Conservation (phyloP, 805 yeast genomes). For the Candida krabiensis region DNA sequence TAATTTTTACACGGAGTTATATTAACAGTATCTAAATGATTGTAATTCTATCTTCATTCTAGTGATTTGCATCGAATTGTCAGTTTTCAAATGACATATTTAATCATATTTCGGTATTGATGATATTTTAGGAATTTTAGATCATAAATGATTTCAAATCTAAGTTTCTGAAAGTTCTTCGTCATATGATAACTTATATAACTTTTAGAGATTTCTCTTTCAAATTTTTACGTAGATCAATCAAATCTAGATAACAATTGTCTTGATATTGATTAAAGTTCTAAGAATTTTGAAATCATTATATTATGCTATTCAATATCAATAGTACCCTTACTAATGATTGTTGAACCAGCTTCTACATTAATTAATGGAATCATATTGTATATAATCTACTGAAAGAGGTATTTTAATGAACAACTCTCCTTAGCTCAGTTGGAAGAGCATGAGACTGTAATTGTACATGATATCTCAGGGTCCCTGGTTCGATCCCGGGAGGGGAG, state of each 20-base stretch:
- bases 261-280: not conserved
- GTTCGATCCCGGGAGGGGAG: constrained; percentile 31
- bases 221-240: not conserved
- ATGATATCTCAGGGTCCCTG: constrained; percentile 27
- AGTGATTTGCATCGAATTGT: no score
- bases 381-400: not conserved
- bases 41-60: no score
- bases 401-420: constrained; percentile 7
- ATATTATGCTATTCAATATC: not conserved
- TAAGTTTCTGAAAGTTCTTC: no score
- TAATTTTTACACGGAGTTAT: no score
- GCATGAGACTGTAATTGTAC: constrained; percentile 26
- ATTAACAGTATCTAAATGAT: no score
- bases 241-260: not conserved
- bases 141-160: no score
- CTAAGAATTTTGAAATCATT: not conserved
- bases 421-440: constrained; percentile 29
- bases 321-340: not conserved
- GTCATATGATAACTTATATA: no score
- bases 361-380: no score
- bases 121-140: no score
- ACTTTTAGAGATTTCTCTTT: not conserved
- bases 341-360: no score
- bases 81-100: no score
- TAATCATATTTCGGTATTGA: no score